These are phyloP conservation scores for Pezicula rhizophila DNA, from an alignment of 2,329 filamentous ascomycete species.

Conservation along the genomic window DNA sequence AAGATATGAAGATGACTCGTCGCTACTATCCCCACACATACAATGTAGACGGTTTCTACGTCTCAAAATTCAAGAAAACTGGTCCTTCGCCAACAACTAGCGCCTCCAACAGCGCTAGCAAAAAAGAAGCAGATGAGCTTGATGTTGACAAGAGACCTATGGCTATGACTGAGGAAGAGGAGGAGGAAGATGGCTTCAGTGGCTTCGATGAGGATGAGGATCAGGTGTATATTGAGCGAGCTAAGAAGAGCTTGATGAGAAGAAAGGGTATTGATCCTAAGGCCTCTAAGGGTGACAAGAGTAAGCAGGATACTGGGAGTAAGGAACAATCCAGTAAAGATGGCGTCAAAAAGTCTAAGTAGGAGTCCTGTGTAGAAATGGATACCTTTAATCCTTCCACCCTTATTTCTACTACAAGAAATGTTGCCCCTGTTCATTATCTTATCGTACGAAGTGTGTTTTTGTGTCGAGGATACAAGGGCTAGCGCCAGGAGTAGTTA, in stretches of 20 bases:
- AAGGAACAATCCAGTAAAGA: neutral
- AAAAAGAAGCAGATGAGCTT: slow-evolving; percentile 33
- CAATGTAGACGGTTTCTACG: slow-evolving; percentile 98
- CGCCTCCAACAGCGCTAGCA: slow-evolving; percentile 15
- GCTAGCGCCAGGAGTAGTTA: no score
- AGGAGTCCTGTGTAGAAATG: no score
- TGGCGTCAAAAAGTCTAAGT: no score
- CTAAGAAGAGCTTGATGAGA: slow-evolving; percentile 67
- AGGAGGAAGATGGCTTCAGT: slow-evolving; percentile 51
- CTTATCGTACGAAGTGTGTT: no score
- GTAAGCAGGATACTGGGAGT: slow-evolving; percentile 6
- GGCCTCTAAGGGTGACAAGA: slow-evolving; percentile 35
- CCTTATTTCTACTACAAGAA: no score
- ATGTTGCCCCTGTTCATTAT: no score
- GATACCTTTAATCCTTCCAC: no score
- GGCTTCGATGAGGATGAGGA: slow-evolving; percentile 73
- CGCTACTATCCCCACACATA: slow-evolving; percentile 87
- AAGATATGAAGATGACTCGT: slow-evolving; percentile 73
- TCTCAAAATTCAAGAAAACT: slow-evolving; percentile 93
- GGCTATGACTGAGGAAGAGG: slow-evolving; percentile 29
- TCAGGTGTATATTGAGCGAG: slow-evolving; percentile 62
- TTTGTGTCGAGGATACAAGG: no score
- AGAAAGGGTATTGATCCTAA: slow-evolving; percentile 69
- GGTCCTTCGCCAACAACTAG: slow-evolving; percentile 61
- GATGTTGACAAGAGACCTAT: slow-evolving; percentile 67